Conservation (phyloP, 139 green algal genomes). For the Marvania coccoides region DNA sequence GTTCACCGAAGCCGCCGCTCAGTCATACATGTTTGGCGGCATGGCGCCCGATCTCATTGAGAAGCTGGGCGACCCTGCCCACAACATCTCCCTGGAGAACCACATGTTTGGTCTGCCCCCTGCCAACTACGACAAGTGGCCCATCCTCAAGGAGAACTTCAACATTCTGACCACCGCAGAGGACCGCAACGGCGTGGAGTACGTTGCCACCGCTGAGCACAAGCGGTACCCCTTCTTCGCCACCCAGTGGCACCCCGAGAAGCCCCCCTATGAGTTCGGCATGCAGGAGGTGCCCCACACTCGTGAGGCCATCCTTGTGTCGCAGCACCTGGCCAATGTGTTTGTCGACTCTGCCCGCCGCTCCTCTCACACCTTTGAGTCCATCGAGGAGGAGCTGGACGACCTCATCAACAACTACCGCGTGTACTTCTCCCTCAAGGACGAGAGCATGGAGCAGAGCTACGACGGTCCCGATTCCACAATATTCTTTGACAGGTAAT, state of each 20-base stretch:
- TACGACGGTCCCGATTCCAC: constrained; percentile 56
- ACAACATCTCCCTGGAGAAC: constrained; percentile 73
- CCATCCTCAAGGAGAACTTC: constrained; percentile 46
- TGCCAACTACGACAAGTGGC: constrained; percentile 52
- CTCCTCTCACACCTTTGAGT: constrained; percentile 54
- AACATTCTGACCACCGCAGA: constrained; percentile 50
- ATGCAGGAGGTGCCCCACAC: constrained; percentile 64
- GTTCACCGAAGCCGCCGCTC: constrained; percentile 22
- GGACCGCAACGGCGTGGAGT: constrained; percentile 65
- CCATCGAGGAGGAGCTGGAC: constrained; percentile 64
- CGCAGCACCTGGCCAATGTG: constrained; percentile 58
- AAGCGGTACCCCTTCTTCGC: constrained; percentile 75
- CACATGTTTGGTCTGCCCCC: constrained; percentile 75
- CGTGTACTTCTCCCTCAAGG: constrained; percentile 52
- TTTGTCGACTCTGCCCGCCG: constrained; percentile 59
- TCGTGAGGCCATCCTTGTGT: constrained; percentile 57
- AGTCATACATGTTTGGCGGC: constrained; percentile 33
- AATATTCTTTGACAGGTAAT: constrained; percentile 2
- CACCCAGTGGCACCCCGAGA: constrained; percentile 82
- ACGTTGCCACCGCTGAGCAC: constrained; percentile 69
- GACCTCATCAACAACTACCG: constrained; percentile 66
- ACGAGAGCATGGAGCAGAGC: constrained; percentile 51
- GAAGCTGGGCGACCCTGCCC: constrained; percentile 39
- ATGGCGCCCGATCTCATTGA: constrained; percentile 31
- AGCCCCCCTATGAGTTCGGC: constrained; percentile 76